A percentile compares a stretch with the other conserved stretches of the same genome.
These are phyloP conservation scores for Alternaria triticimaculans DNA, from an alignment of 2,329 filamentous ascomycete genomes.

Conservation along the genomic window DNA sequence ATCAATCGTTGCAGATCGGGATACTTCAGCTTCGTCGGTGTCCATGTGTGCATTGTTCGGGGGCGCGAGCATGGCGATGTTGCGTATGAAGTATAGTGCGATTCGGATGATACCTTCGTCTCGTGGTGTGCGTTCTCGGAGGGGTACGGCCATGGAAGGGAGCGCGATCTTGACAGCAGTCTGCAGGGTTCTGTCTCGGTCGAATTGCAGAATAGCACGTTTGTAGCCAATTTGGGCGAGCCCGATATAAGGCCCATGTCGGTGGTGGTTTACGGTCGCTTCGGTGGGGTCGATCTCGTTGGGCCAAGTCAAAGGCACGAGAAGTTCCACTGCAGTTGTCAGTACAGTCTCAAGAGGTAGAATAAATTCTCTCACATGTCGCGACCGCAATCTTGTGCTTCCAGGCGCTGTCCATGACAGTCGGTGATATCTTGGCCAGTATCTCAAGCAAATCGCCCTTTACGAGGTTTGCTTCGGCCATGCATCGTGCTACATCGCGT, in stretches of 20 bases:
- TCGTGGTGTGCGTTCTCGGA: conserved; percentile 75
- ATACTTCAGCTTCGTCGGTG: conserved; percentile 88
- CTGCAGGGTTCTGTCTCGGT: conserved; percentile 77
- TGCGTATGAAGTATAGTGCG: conserved; percentile 85
- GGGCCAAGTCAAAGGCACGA: conserved; percentile 94
- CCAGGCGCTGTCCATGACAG: conserved; percentile 73
- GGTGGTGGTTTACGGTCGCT: conserved; percentile 91
- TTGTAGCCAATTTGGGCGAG: conserved; percentile 91
- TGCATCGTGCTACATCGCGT: conserved; percentile 91
- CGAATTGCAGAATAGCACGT: conserved; percentile 82
- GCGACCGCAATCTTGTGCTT: conserved; percentile 81
- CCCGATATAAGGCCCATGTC: conserved; percentile 88
- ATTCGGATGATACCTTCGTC: conserved; percentile 95
- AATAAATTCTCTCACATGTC: conserved; percentile 60
- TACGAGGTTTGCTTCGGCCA: conserved; percentile 91
- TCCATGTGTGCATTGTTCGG: conserved; percentile 76
- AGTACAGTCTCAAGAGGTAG: conserved; percentile 12
- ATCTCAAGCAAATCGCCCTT: conserved; percentile 90
- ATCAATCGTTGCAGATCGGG: conserved; percentile 84
- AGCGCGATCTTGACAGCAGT: conserved; percentile 81
- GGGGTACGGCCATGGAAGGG: conserved; percentile 81
- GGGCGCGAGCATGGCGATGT: conserved; percentile 83
- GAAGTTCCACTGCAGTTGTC: conserved; percentile 70
- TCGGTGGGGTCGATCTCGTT: conserved; percentile 78
- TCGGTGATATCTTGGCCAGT: conserved; percentile 75